A percentile compares a stretch with the other conserved stretches of the same genome.
These are phyloP conservation scores for Eimeria acervulina DNA, from an alignment of 169 alveolate species.

Conservation along the genomic window DNA sequence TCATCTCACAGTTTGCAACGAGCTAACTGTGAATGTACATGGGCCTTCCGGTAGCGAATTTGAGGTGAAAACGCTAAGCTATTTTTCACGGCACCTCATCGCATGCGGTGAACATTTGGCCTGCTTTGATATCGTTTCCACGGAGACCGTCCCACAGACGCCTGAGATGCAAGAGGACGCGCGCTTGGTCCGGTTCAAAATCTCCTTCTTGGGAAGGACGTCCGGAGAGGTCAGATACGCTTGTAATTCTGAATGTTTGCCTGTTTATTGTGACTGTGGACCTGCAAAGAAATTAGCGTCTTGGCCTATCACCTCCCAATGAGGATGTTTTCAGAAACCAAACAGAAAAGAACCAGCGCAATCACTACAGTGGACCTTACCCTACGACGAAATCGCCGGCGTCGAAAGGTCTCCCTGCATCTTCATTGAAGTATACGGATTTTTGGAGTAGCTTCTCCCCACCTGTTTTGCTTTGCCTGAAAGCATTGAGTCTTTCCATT, in stretches of 20 bases:
- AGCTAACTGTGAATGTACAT: not conserved
- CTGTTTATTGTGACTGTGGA: conserved; percentile 19
- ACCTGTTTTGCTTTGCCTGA: not conserved
- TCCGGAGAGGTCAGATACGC: not conserved
- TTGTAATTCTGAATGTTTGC: not conserved
- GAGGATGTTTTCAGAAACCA: not conserved
- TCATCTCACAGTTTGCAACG: not conserved
- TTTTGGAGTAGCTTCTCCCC: conserved; percentile 30
- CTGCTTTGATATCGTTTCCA: conserved; percentile 53
- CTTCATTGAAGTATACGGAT: conserved; percentile 53
- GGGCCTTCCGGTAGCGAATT: not conserved
- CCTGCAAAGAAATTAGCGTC: conserved; percentile 25
- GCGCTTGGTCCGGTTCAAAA: conserved; percentile 48
- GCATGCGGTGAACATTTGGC: conserved; percentile 37
- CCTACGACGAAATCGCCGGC: conserved; percentile 40
- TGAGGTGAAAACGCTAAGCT: not conserved
- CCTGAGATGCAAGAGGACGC: conserved; percentile 60
- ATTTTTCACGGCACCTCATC: conserved; percentile 39
- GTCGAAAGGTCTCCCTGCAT: conserved; percentile 36
- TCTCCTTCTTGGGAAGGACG: not conserved
- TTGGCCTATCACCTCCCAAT: no score
- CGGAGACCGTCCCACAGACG: conserved; percentile 64
- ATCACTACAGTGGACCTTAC: not conserved
- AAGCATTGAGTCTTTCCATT: not conserved
- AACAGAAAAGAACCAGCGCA: no score